Evolutionary conservation across 331 rosid species (phyloP).

Genomic region (Acacia pycnantha): DNA sequence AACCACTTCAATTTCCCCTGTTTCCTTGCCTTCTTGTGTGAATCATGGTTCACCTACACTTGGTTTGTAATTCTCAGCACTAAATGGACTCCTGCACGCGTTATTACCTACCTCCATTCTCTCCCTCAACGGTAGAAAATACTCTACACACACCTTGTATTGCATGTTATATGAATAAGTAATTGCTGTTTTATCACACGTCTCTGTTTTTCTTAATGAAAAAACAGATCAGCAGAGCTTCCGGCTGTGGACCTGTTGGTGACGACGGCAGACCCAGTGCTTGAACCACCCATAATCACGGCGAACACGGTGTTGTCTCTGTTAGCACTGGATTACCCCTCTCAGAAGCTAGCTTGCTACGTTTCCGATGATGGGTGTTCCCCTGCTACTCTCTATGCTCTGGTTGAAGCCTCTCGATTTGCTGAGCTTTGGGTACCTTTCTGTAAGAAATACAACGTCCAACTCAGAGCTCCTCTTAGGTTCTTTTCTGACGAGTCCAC

Average conservation of each 20-base stretch:
- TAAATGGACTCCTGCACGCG: constrained; percentile 47
- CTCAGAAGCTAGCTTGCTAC: constrained; percentile 72
- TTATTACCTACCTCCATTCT: constrained; percentile 37
- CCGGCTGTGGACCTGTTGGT: constrained; percentile 74
- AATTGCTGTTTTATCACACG: not conserved
- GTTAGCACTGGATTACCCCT: constrained; percentile 68
- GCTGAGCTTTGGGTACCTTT: constrained; percentile 71
- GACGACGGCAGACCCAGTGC: constrained; percentile 66
- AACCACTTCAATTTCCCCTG: constrained; percentile 31
- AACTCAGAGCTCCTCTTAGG: constrained; percentile 66
- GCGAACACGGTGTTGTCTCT: constrained; percentile 71
- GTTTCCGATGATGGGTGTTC: constrained; percentile 89
- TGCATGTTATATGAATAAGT: not conserved
- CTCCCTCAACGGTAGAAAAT: constrained; percentile 43
- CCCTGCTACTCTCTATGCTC: constrained; percentile 53
- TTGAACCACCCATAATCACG: constrained; percentile 77
- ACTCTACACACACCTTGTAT: not conserved
- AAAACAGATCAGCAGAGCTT: constrained; percentile 26
- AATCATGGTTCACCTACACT: constrained; percentile 58
- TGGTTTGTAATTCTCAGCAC: constrained; percentile 36
- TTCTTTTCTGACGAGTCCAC: constrained; percentile 34
- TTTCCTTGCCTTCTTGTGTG: constrained; percentile 53
- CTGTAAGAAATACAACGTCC: constrained; percentile 51
- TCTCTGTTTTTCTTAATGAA: not conserved
- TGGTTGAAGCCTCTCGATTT: constrained; percentile 57